phyloP scores from a whole-genome alignment of 1,284 basidiomycete species.

The Mrakiaceae sp. region DNA sequence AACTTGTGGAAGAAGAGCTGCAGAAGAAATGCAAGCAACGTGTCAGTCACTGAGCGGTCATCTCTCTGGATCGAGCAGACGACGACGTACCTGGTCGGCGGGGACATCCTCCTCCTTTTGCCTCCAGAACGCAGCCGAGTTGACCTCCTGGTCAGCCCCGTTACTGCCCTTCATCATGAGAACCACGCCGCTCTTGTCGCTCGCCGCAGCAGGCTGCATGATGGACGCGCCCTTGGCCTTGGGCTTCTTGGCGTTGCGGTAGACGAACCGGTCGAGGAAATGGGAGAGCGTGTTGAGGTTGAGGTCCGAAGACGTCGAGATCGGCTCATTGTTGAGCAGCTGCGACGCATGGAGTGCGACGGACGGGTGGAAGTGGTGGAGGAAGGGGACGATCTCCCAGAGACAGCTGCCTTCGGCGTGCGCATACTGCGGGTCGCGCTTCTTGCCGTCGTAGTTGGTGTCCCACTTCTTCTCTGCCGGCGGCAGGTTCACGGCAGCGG shows the following conservation, averaged over 20 bases:
- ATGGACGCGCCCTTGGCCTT: constrained; percentile 64
- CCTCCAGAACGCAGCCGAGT: constrained; percentile 67
- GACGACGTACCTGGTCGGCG: constrained; percentile 61
- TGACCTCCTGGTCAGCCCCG: constrained; percentile 46
- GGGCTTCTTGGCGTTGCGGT: constrained; percentile 87
- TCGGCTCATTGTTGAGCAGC: constrained; percentile 50
- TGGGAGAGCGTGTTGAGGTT: constrained; percentile 85
- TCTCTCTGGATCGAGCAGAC: constrained; percentile 3
- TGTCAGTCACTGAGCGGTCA: not conserved
- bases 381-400: constrained; percentile 77
- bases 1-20: constrained; percentile 50
- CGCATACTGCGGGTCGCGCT: constrained; percentile 83
- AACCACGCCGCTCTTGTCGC: constrained; percentile 52
- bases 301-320: constrained; percentile 78
- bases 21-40: constrained; percentile 23
- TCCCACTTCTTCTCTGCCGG: constrained; percentile 16
- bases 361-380: constrained; percentile 84
- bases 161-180: constrained; percentile 53
- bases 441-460: constrained; percentile 62
- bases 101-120: constrained; percentile 64
- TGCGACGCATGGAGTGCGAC: constrained; percentile 76
- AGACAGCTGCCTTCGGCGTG: constrained; percentile 70
- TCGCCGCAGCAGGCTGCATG: constrained; percentile 84
- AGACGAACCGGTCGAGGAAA: constrained; percentile 82
- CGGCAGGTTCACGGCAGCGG: not conserved